Evolutionary conservation across 352 stramenopile genomes (phyloP).

Genomic region (Aphanomyces invadans): DNA sequence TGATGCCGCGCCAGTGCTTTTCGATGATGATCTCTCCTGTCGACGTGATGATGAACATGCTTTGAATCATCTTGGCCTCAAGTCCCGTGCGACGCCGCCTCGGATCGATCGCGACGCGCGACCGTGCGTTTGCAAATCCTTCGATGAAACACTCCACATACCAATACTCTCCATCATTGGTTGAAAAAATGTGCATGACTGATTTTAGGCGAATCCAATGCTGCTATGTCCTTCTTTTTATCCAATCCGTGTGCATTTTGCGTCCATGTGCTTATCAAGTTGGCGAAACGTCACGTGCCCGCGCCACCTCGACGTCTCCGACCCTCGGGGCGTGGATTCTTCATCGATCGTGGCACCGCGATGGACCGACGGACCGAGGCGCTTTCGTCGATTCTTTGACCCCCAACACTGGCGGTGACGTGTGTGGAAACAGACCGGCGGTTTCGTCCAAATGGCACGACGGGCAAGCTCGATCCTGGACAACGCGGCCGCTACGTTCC

Average conservation of each 20-base stretch:
- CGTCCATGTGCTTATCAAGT: not conserved
- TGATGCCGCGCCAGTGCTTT: conserved; percentile 96
- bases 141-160: not conserved
- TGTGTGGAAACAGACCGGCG: not conserved
- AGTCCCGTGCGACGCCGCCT: not conserved
- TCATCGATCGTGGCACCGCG: not conserved
- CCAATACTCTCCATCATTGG: not conserved
- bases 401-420: no score
- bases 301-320: not conserved
- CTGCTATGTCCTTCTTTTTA: not conserved
- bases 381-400: no score
- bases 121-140: not conserved
- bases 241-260: not conserved
- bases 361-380: not conserved
- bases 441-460: not conserved
- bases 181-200: not conserved
- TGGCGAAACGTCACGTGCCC: not conserved
- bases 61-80: conserved; percentile 88
- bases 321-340: no score
- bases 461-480: not conserved
- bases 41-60: conserved; percentile 94
- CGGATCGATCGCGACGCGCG: not conserved
- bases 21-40: conserved; percentile 97
- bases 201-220: not conserved
- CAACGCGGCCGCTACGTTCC: not conserved